Conservation (phyloP, 2,329 filamentous ascomycete species). For the Xylariomycetidae sp. region DNA sequence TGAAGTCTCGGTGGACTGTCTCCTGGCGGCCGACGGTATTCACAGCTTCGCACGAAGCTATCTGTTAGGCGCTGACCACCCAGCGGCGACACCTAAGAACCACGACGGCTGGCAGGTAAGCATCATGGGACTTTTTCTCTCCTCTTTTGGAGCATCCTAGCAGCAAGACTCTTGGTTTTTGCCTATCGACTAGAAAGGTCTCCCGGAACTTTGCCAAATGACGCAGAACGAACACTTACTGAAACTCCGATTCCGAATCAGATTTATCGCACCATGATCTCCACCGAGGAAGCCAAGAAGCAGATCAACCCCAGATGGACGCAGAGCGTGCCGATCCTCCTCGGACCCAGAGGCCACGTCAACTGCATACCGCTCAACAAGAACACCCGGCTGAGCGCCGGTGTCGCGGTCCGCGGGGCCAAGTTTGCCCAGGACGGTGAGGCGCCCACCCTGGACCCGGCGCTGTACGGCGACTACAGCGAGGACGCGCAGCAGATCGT, state of each 20-base stretch:
- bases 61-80: constrained; percentile 25
- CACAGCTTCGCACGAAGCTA: constrained; percentile 26
- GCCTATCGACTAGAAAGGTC: no score
- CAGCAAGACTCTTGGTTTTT: no score
- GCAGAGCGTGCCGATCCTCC: constrained; percentile 26
- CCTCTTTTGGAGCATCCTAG: no score
- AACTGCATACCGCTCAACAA: constrained; percentile 30
- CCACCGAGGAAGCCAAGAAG: constrained; percentile 19
- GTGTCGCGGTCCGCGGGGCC: constrained; percentile 27
- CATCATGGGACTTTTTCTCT: no score
- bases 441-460: constrained; percentile 19
- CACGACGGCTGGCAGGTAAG: constrained; percentile 30
- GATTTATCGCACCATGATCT: constrained; percentile 25
- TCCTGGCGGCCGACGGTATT: constrained; percentile 32
- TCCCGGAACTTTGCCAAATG: no score
- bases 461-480: constrained; percentile 25
- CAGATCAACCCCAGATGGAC: constrained; percentile 26
- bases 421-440: constrained; percentile 2
- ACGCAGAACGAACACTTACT: no score
- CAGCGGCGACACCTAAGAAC: constrained; percentile 26
- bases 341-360: constrained; percentile 27
- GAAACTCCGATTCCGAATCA: no score
- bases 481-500: constrained; percentile 27
- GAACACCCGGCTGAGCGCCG: constrained; percentile 28
- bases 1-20: constrained; percentile 20